Conservation (phyloP, 768 basidiomycete species). For the Dictyophora rubrovolvata region DNA sequence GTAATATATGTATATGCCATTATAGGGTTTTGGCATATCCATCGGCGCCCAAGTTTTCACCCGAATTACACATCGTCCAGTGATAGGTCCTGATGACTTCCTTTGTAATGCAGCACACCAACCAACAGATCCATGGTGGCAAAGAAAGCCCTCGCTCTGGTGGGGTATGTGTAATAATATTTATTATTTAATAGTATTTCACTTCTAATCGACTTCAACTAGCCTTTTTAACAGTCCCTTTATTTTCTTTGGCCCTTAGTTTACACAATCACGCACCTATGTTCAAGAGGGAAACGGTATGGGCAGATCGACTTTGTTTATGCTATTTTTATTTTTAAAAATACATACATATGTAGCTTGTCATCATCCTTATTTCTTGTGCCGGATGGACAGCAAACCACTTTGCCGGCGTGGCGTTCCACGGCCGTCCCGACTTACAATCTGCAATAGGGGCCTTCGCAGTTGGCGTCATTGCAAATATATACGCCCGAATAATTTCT, state of each 20-base stretch:
- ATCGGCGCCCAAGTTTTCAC: constrained; percentile 66
- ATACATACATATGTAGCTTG: constrained; percentile 24
- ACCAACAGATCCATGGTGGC: constrained; percentile 59
- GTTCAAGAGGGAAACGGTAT: constrained; percentile 45
- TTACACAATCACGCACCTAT: constrained; percentile 55
- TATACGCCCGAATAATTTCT: constrained; percentile 72
- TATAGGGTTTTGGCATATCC: constrained; percentile 71
- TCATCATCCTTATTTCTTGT: constrained; percentile 50
- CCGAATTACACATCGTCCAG: constrained; percentile 36
- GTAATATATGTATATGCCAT: constrained; percentile 25
- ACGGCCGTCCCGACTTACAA: constrained; percentile 74
- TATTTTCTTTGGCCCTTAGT: constrained; percentile 57
- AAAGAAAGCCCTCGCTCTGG: constrained; percentile 50
- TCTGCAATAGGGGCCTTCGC: constrained; percentile 81
- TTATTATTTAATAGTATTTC: neutral
- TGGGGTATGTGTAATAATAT: constrained; percentile 44
- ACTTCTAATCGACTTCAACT: neutral
- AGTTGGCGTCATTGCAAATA: constrained; percentile 66
- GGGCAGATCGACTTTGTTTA: constrained; percentile 6
- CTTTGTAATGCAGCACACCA: constrained; percentile 48
- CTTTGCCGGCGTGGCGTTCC: constrained; percentile 64
- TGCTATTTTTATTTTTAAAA: neutral
- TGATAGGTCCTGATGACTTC: constrained; percentile 50
- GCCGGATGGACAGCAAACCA: constrained; percentile 46
- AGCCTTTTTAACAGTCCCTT: constrained; percentile 63